Base-by-base conservation (phyloP, 768 basidiomycete genomes). In the Suillus plorans region DNA sequence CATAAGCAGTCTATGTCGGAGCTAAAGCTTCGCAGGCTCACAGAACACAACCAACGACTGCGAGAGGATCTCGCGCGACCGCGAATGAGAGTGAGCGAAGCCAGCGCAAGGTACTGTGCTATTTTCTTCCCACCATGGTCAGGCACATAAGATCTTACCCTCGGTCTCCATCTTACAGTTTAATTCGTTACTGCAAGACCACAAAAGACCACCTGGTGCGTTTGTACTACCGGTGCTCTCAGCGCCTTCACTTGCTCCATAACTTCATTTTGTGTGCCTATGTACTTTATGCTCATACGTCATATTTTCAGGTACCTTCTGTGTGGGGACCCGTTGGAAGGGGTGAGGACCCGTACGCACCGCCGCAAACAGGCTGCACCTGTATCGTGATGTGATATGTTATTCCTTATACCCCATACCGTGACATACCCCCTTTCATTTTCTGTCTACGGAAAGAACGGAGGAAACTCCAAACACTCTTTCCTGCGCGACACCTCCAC, bases 1-100 rank as follows among this genome's bases (percentile, higher is more conserved):
- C 90, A 90, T 76, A 91, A 91, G 85, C 95, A 95, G 85, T 93
- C 94, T 72, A 97, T 98, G 94, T 93, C 92, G 59, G 96, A 97
- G 85, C 91, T 97, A 74, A 97, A 97, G 86, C 89, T 97, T 67
- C 88, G 95, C 44, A 84, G 96, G 47, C 81, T 98, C 74, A 92
- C 90, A 60, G 96, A 98, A 80, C 95, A 97, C 80, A 98, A 97
- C 73, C 89, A 92, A 76, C 85, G 96, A 68, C 77, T 97, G 73
- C 82, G 89, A 72, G 96, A 97, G 74, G 96, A 98, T 77, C 80
- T 98, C 66, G 87, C 89, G 52, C 81, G 95, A 69, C 94, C 94
- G n/a, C 83, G 96, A 73, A 87, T 95, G 71, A 82, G 90, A 69
- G 92, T 98, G 67, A 95, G 94, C 73, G 95, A 97, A 78, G 96